phyloP scores from a whole-genome alignment of 2,329 filamentous ascomycete genomes.

The Parastagonospora nodorum region DNA sequence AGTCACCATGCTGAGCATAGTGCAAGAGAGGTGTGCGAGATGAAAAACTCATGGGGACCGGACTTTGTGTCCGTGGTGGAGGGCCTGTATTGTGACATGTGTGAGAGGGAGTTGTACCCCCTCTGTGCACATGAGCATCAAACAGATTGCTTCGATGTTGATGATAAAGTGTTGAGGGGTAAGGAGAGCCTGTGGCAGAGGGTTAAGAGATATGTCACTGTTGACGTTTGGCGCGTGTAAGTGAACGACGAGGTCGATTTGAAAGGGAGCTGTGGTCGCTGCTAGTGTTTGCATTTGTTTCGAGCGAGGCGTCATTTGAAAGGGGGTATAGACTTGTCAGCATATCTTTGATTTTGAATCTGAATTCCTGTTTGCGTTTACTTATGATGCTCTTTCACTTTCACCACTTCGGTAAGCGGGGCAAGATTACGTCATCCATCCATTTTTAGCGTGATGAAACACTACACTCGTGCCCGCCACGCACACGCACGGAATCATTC shows the following conservation, averaged over 20 bases:
- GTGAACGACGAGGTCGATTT: background rate
- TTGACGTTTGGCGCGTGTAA: background rate
- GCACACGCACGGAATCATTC: too few species aligned
- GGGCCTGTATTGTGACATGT: slow-evolving; percentile 3
- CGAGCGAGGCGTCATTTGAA: too few species aligned
- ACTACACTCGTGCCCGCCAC: too few species aligned
- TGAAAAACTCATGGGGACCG: slow-evolving; percentile 2
- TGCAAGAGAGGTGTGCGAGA: slow-evolving; percentile 2
- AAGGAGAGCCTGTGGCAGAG: background rate
- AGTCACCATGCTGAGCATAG: slow-evolving; percentile 2
- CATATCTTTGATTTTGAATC: too few species aligned
- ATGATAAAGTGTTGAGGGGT: background rate
- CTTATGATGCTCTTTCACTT: too few species aligned
- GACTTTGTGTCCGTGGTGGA: slow-evolving; percentile 3
- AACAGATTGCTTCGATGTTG: background rate
- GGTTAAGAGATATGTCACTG: background rate
- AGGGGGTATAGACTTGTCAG: too few species aligned
- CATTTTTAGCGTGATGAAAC: too few species aligned
- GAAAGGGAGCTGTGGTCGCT: too few species aligned
- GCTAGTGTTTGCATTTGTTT: too few species aligned
- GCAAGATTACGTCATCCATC: too few species aligned
- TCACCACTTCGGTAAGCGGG: too few species aligned
- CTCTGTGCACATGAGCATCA: background rate
- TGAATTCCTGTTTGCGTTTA: too few species aligned
- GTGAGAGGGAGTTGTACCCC: background rate